Conservation (phyloP, 2,329 filamentous ascomycete genomes). For the Xylaria sp. region DNA sequence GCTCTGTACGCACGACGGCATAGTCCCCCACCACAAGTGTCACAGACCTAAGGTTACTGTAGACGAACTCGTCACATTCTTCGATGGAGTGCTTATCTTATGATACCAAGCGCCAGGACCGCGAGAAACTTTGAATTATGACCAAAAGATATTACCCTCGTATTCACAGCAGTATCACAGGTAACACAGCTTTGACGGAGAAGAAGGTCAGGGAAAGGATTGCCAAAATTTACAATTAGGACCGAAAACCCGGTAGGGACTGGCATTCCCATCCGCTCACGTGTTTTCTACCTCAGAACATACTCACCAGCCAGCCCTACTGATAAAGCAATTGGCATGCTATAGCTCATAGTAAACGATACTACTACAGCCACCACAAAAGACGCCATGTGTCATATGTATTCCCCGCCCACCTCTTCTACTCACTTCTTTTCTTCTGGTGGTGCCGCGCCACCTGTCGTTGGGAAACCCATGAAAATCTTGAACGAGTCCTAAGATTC, state of each 20-base stretch:
- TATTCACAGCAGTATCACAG: not conserved
- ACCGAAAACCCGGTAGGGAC: not conserved
- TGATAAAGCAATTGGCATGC: conserved; percentile 13
- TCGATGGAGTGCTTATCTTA: not conserved
- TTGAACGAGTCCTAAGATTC: conserved; percentile 78
- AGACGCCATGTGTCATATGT: not conserved
- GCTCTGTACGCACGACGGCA: not conserved
- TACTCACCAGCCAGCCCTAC: conserved; percentile 2
- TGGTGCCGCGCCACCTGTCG: conserved; percentile 75
- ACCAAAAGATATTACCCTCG: not conserved
- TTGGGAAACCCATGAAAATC: conserved; percentile 88
- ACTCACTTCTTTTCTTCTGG: conserved; percentile 63
- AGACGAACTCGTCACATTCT: not conserved
- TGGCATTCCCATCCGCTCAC: not conserved
- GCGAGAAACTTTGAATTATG: not conserved
- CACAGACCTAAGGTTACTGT: not conserved
- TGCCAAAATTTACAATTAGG: conserved; percentile 16
- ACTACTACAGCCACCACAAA: conserved; percentile 2
- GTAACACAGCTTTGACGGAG: not conserved
- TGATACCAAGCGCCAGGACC: not conserved
- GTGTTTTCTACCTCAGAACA: not conserved
- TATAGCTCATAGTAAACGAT: not conserved
- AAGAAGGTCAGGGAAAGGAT: conserved; percentile 10
- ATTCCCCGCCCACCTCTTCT: conserved; percentile 13
- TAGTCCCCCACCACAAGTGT: not conserved